Percentiles rank a stretch among this genome's conserved stretches.
These are phyloP conservation scores for Suillus decipiens DNA, from an alignment of 768 basidiomycete species.

Conservation along the genomic window DNA sequence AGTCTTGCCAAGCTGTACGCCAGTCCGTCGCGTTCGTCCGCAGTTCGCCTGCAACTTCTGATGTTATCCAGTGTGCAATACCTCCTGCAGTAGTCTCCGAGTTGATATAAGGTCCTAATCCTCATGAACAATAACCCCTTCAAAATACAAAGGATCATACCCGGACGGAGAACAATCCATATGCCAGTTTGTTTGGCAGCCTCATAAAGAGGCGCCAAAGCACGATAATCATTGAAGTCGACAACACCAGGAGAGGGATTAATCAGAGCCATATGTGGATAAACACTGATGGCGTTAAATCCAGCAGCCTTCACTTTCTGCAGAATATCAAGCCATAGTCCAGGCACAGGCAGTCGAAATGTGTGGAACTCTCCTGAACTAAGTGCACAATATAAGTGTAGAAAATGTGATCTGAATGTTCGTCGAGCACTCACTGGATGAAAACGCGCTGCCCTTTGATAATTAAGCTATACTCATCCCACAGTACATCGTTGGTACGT, in stretches of 20 bases:
- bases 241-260: conserved; percentile 52
- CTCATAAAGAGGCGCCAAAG: conserved; percentile 67
- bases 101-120: conserved; percentile 60
- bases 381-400: conserved; percentile 1
- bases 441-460: conserved; percentile 72
- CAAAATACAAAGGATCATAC: conserved; percentile 33
- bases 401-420: not conserved
- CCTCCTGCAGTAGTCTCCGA: conserved; percentile 83
- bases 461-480: conserved; percentile 75
- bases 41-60: conserved; percentile 61
- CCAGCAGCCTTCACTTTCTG: conserved; percentile 72
- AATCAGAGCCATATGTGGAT: conserved; percentile 77
- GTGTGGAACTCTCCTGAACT: conserved; percentile 51
- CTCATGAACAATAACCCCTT: conserved; percentile 40
- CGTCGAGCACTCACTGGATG: conserved; percentile 53
- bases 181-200: conserved; percentile 73
- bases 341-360: conserved; percentile 30
- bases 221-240: conserved; percentile 51
- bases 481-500: conserved; percentile 42
- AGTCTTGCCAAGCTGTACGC: conserved; percentile 65
- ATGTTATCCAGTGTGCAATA: conserved; percentile 68
- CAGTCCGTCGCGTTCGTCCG: conserved; percentile 53
- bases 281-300: conserved; percentile 76
- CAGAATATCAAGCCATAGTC: conserved; percentile 71
- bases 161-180: conserved; percentile 80